Evolutionary conservation across 768 basidiomycete species (phyloP).

Genomic region (Hygrophoropsis aurantiaca): DNA sequence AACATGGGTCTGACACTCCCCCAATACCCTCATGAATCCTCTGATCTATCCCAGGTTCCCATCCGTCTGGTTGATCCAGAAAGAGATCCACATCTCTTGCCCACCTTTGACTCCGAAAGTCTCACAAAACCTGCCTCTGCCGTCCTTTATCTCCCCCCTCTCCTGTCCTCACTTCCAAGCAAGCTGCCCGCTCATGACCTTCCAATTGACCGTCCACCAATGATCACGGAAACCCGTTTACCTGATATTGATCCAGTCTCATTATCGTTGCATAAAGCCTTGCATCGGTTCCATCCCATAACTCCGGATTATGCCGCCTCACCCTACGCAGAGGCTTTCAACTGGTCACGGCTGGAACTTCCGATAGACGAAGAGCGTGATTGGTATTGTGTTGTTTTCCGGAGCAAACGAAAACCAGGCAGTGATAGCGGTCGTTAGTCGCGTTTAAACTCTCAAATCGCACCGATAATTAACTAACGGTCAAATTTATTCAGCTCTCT

Average conservation of each 20-base stretch:
- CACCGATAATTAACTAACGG: background rate
- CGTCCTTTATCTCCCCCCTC: constrained; percentile 81
- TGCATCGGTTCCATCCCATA: constrained; percentile 72
- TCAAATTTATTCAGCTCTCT: constrained; percentile 56
- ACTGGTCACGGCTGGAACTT: constrained; percentile 75
- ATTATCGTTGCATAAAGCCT: constrained; percentile 79
- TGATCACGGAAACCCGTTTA: constrained; percentile 70
- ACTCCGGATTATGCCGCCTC: constrained; percentile 58
- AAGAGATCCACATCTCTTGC: constrained; percentile 56
- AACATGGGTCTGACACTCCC: constrained; percentile 19
- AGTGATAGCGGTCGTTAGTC: constrained; percentile 68
- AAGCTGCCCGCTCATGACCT: constrained; percentile 28
- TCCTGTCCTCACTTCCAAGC: constrained; percentile 73
- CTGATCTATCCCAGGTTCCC: background rate
- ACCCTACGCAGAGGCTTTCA: constrained; percentile 80
- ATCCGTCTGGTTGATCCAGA: constrained; percentile 3
- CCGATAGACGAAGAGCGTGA: constrained; percentile 74
- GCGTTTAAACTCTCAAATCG: background rate
- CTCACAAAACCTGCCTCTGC: constrained; percentile 40
- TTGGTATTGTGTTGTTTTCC: constrained; percentile 93
- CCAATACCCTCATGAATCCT: background rate
- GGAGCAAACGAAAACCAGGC: constrained; percentile 70
- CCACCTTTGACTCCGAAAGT: constrained; percentile 45
- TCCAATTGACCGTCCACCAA: constrained; percentile 38
- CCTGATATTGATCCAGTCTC: constrained; percentile 87